Percentiles rank a stretch among this genome's conserved stretches.
Evolutionary conservation across 495 filamentous ascomycete genomes (phyloP).

Genomic region (Penicillium soppii): DNA sequence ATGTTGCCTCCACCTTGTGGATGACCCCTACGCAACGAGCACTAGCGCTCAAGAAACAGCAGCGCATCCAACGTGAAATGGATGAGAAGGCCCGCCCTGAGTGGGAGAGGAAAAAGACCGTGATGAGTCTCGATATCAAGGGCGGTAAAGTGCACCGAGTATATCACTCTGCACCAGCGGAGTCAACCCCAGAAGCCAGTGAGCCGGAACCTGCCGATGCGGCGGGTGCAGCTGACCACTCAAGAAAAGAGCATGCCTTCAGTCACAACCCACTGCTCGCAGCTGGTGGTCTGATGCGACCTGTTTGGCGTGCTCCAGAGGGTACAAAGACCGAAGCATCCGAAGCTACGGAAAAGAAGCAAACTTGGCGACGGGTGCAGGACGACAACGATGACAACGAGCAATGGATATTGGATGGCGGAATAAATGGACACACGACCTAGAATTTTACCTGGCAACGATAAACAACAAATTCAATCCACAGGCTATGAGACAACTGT

Average conservation of each 20-base stretch:
- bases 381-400: constrained; percentile 91
- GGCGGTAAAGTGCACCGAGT: constrained; percentile 72
- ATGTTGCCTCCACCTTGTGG: constrained; percentile 74
- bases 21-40: constrained; percentile 85
- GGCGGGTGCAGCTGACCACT: constrained; percentile 27
- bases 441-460: not conserved
- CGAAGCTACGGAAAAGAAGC: constrained; percentile 43
- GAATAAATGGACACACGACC: constrained; percentile 56
- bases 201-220: constrained; percentile 39
- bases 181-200: constrained; percentile 19
- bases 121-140: constrained; percentile 81
- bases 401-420: constrained; percentile 85
- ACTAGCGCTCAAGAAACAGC: constrained; percentile 83
- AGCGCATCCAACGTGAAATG: constrained; percentile 81
- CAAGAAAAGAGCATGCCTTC: constrained; percentile 59
- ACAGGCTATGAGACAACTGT: not conserved
- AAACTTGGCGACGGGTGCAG: constrained; percentile 84
- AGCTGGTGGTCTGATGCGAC: constrained; percentile 69
- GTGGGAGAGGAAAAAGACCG: constrained; percentile 87
- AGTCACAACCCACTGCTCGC: constrained; percentile 79
- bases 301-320: constrained; percentile 64
- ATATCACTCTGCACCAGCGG: constrained; percentile 55
- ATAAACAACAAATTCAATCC: not conserved
- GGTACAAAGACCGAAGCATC: constrained; percentile 40
- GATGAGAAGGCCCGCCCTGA: constrained; percentile 89